A percentile compares a stretch with the other conserved stretches of the same genome.
Conservation (phyloP, 1,284 basidiomycete species). For the Bondarzewia mesenterica region DNA sequence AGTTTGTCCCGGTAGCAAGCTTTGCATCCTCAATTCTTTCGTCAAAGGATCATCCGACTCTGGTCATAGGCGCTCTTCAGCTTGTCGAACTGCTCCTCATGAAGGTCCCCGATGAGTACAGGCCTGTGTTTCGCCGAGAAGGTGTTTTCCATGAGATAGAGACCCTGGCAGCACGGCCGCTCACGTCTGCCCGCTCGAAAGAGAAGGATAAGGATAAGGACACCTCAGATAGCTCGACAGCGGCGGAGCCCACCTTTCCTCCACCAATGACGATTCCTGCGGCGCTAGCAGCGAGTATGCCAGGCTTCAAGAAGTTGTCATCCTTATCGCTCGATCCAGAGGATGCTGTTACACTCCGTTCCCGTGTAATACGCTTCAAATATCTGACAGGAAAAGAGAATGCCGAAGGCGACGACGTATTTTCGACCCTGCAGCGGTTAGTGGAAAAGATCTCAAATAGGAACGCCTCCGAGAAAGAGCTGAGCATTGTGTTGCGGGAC, state of each 20-base stretch:
- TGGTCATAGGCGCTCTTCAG: slow-evolving; percentile 83
- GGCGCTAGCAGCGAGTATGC: slow-evolving; percentile 35
- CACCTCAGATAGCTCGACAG: slow-evolving; percentile 29
- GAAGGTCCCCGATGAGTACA: slow-evolving; percentile 79
- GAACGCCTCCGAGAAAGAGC: slow-evolving; percentile 54
- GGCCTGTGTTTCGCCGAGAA: slow-evolving; percentile 82
- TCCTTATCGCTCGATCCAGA: slow-evolving; percentile 69
- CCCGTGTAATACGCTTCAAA: slow-evolving; percentile 79
- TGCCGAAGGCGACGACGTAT: slow-evolving; percentile 53
- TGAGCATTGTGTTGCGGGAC: slow-evolving; percentile 59
- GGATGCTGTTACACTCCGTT: slow-evolving; percentile 85
- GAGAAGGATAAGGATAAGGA: slow-evolving; percentile 27
- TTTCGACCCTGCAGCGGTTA: slow-evolving; percentile 55
- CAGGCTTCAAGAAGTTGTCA: slow-evolving; percentile 59
- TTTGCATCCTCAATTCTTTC: slow-evolving; percentile 91
- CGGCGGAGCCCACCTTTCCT: slow-evolving; percentile 26
- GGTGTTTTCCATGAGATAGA: slow-evolving; percentile 93
- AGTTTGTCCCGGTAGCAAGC: slow-evolving; percentile 87
- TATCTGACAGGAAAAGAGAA: slow-evolving; percentile 56
- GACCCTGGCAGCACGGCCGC: slow-evolving; percentile 51
- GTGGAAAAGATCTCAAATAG: slow-evolving; percentile 53
- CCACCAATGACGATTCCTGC: slow-evolving; percentile 23
- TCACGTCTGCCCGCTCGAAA: slow-evolving; percentile 51
- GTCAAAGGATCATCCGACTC: slow-evolving; percentile 78
- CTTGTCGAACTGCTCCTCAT: slow-evolving; percentile 81